These are phyloP conservation scores for Penicillium sp. DNA, from an alignment of 2,329 filamentous ascomycete genomes.

Conservation along the genomic window DNA sequence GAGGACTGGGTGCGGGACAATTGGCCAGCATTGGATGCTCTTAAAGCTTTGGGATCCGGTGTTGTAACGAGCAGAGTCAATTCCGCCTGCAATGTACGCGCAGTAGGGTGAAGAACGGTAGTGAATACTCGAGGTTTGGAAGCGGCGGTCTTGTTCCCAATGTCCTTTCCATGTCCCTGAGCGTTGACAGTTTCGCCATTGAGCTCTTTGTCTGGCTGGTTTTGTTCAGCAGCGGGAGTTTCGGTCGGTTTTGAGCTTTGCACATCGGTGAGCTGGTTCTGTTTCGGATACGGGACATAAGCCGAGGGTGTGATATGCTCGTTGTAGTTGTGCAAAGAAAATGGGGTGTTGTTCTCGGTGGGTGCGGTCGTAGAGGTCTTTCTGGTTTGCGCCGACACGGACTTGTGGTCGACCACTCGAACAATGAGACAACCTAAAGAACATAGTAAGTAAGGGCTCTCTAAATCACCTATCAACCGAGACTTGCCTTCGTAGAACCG, in stretches of 20 bases:
- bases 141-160: conserved; percentile 49
- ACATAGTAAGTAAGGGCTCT: conserved; percentile 3
- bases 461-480: background rate
- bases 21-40: conserved; percentile 45
- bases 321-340: conserved; percentile 91
- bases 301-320: conserved; percentile 87
- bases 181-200: conserved; percentile 32
- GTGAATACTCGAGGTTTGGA: conserved; percentile 67
- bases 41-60: conserved; percentile 57
- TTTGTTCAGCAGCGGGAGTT: conserved; percentile 12
- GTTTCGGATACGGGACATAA: conserved; percentile 70
- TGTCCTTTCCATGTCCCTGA: conserved; percentile 41
- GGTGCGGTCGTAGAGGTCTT: conserved; percentile 55
- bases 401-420: conserved; percentile 85
- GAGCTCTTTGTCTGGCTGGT: conserved; percentile 22
- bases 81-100: conserved; percentile 72
- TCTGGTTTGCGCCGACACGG: conserved; percentile 60
- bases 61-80: conserved; percentile 74
- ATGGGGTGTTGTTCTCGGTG: conserved; percentile 65
- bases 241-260: conserved; percentile 27
- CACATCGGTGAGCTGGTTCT: conserved; percentile 36
- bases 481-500: conserved; percentile 78
- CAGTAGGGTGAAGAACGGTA: conserved; percentile 81
- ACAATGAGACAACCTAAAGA: conserved; percentile 77
- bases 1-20: conserved; percentile 40